Percentiles rank a stretch among this genome's conserved stretches.
These are phyloP conservation scores for Rasamsonia emersonii DNA, from an alignment of 2,329 filamentous ascomycete species.

Conservation along the genomic window DNA sequence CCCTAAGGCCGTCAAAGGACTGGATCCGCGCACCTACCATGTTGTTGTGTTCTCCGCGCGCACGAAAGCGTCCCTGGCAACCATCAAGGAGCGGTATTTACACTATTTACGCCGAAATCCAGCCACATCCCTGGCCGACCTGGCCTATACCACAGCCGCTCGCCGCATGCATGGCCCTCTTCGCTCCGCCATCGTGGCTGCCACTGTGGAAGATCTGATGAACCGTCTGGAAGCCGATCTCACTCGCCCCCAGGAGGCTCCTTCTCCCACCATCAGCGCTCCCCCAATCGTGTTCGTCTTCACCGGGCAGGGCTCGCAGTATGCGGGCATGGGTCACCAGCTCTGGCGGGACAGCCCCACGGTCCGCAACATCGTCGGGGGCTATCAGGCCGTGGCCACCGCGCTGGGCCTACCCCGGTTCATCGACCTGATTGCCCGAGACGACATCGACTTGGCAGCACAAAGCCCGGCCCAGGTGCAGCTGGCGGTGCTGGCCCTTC, in stretches of 20 bases:
- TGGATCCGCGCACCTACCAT: constrained; percentile 46
- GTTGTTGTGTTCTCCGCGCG: constrained; percentile 49
- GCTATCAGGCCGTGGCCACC: constrained; percentile 19
- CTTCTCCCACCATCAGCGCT: constrained; percentile 5
- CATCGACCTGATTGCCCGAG: constrained; percentile 18
- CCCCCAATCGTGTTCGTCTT: constrained; percentile 21
- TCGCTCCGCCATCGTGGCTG: constrained; percentile 15
- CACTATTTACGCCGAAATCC: constrained; percentile 44
- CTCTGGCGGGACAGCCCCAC: constrained; percentile 17
- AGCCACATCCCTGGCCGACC: constrained; percentile 38
- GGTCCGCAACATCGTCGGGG: constrained; percentile 19
- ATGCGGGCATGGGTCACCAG: constrained; percentile 22
- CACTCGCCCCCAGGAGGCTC: not conserved
- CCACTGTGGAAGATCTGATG: constrained; percentile 10
- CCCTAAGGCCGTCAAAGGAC: constrained; percentile 15
- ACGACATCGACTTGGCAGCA: constrained; percentile 12
- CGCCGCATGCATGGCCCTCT: constrained; percentile 49
- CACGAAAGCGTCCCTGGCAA: constrained; percentile 31
- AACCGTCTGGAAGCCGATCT: constrained; percentile 11
- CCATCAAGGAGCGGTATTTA: constrained; percentile 47
- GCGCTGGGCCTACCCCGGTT: constrained; percentile 22
- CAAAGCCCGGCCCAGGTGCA: constrained; percentile 20
- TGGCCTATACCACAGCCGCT: constrained; percentile 58
- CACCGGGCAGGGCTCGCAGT: constrained; percentile 27
- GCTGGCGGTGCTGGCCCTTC: constrained; percentile 20